Conservation (phyloP, 202 grass and related monocot species). For the Alloteropsis angusta region DNA sequence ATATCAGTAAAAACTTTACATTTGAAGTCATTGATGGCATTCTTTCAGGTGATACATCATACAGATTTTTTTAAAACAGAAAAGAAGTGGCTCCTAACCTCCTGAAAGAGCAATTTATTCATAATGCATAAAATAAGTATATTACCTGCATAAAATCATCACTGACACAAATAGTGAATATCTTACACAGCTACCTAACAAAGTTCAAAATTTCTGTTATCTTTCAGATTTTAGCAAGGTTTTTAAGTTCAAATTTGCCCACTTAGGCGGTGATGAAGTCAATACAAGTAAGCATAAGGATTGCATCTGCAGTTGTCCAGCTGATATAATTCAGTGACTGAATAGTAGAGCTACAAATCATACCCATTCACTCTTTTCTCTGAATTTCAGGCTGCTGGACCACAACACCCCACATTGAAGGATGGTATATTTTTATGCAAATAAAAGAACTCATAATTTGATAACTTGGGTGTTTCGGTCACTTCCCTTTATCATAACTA, state of each 20-base stretch:
- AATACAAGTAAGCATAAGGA: slow-evolving; percentile 67
- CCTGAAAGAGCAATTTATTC: neutral
- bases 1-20: slow-evolving; percentile 81
- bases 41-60: slow-evolving; percentile 69
- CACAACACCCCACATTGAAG: slow-evolving; percentile 55
- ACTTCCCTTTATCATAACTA: neutral
- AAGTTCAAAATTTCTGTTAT: slow-evolving; percentile 19
- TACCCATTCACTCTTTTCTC: slow-evolving; percentile 4
- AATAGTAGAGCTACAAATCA: slow-evolving; percentile 6
- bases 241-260: slow-evolving; percentile 95
- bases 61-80: neutral
- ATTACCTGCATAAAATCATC: neutral
- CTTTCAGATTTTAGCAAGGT: slow-evolving; percentile 91
- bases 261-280: slow-evolving; percentile 94
- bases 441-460: slow-evolving; percentile 7
- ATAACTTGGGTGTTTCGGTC: slow-evolving; percentile 18
- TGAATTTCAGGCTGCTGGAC: slow-evolving; percentile 85
- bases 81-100: neutral
- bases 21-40: slow-evolving; percentile 91
- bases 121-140: neutral
- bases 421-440: slow-evolving; percentile 45
- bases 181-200: neutral
- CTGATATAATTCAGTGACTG: neutral
- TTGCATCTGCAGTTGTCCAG: neutral
- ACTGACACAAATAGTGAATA: slow-evolving; percentile 4